Evolutionary conservation across 768 basidiomycete genomes (phyloP), one percentile per base, ranked within the genome.

Genomic region (Solioccasus polychromus): DNA sequence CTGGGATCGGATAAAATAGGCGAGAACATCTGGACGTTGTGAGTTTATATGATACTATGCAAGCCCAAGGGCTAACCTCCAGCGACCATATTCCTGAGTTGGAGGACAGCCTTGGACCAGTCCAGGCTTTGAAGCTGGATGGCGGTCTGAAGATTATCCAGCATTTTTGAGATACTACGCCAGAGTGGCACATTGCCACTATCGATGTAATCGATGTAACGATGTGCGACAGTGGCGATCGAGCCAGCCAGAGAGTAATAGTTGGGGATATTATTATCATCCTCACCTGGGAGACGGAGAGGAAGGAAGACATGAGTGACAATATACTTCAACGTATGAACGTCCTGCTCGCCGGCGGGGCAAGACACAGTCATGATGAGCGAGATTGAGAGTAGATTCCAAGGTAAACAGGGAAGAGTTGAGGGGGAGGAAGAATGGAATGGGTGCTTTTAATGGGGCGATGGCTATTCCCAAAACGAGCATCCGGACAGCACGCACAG

Each of bases 301-400:
- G 76, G 77, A 8, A 68, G 50, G 49, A 77, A 74, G 0, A 77
- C 59, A 39, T 78, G 76, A 6, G 68, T 67, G 10, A 74, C 41
- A 24, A 67, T 51, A 50, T 73, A 77, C 38, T 52, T 35, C 26
- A 48, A 22, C 7, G 47, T 29, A 39, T 9, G 6, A 11, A 24
- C 5, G 17, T 46, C 51, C 26, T 10, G 23, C n/a, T n/a, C n/a
- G n/a, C n/a, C n/a, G n/a, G 15, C n/a, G 17, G 15, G 31, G 23
- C 10, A 34, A 8, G 31, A 35, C 12, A 20, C 34, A 40, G n/a
- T 5, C 52, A 53, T 50, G 42, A 8, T 5, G 18, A 7, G 22
- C 8, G 26, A 28, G 18, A 32, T 11, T 23, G 38, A 23, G 20
- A 12, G 28, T 31, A 38, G n/a, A 2, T 12, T 30, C 24, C 9